phyloP scores from a whole-genome alignment of 148 eudicot genomes.

The Rhododendron williamsianum region DNA sequence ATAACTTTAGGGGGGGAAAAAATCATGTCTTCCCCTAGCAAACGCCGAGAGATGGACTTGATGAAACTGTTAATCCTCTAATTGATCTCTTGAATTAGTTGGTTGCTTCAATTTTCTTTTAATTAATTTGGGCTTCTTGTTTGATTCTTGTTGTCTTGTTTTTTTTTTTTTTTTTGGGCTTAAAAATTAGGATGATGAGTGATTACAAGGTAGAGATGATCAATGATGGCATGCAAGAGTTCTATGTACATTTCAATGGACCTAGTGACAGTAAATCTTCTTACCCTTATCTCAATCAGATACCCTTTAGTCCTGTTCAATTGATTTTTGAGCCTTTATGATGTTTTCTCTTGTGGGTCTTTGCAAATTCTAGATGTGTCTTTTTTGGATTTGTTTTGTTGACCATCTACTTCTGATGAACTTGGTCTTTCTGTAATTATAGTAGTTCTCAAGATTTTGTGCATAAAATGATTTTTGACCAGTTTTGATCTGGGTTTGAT shows the following conservation, averaged over 20 bases:
- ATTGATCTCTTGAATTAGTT: not conserved
- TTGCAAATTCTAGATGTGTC: constrained; percentile 8
- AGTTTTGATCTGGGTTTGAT: constrained; percentile 11
- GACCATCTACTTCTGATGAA: not conserved
- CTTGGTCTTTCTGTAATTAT: not conserved
- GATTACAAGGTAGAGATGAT: constrained; percentile 97
- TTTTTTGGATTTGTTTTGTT: constrained; percentile 19
- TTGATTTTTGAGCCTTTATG: constrained; percentile 9
- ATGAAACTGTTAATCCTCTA: constrained; percentile 70
- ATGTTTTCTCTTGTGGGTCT: constrained; percentile 9
- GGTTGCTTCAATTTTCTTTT: not conserved
- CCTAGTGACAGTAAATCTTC: constrained; percentile 68
- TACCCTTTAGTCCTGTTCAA: constrained; percentile 2
- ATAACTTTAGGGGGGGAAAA: not conserved
- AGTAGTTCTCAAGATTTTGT: not conserved
- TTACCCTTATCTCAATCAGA: constrained; percentile 8
- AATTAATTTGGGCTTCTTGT: constrained; percentile 5
- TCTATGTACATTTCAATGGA: constrained; percentile 85
- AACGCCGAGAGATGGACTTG: constrained; percentile 93
- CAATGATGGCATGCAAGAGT: constrained; percentile 90
- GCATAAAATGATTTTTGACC: not conserved
- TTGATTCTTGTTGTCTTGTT: not conserved
- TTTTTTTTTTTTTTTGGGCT: not conserved
- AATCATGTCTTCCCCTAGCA: constrained; percentile 96
- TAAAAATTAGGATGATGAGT: constrained; percentile 79